Percentiles rank a stretch among this genome's conserved stretches.
phyloP scores from a whole-genome alignment of 2,329 filamentous ascomycete genomes.

The Neopestalotiopsis rosae region DNA sequence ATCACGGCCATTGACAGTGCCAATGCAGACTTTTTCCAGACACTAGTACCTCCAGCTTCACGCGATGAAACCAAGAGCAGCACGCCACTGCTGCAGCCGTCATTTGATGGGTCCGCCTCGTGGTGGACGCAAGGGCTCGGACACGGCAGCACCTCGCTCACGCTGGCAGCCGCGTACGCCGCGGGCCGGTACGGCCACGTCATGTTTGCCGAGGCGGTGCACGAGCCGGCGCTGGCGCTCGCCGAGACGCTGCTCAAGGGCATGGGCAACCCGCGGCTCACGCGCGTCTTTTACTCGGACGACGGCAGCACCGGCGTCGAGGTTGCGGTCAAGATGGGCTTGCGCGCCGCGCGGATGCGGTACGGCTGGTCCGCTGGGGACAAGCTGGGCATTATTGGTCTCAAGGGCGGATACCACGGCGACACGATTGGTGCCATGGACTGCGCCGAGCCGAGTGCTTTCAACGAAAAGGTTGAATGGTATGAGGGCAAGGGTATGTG shows the following conservation, averaged over 20 bases:
- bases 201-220: conserved; percentile 84
- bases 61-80: background rate
- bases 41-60: conserved; percentile 31
- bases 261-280: conserved; percentile 67
- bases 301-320: conserved; percentile 85
- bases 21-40: conserved; percentile 79
- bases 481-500: conserved; percentile 80
- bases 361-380: conserved; percentile 68
- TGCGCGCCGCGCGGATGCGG: conserved; percentile 69
- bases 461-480: conserved; percentile 86
- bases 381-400: conserved; percentile 71
- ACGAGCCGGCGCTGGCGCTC: conserved; percentile 75
- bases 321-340: conserved; percentile 84
- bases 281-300: conserved; percentile 81
- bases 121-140: conserved; percentile 94
- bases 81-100: conserved; percentile 58
- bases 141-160: conserved; percentile 74
- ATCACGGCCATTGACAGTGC: conserved; percentile 83
- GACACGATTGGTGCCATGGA: conserved; percentile 92
- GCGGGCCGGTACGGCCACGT: conserved; percentile 86
- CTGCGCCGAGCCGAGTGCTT: conserved; percentile 76
- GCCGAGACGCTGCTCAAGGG: conserved; percentile 67
- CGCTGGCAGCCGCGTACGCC: conserved; percentile 79
- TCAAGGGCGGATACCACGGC: conserved; percentile 84
- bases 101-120: conserved; percentile 84